Percentiles rank a stretch among this genome's conserved stretches.
phyloP scores from a whole-genome alignment of 768 basidiomycete genomes.

The Leccinellum rugosiceps region DNA sequence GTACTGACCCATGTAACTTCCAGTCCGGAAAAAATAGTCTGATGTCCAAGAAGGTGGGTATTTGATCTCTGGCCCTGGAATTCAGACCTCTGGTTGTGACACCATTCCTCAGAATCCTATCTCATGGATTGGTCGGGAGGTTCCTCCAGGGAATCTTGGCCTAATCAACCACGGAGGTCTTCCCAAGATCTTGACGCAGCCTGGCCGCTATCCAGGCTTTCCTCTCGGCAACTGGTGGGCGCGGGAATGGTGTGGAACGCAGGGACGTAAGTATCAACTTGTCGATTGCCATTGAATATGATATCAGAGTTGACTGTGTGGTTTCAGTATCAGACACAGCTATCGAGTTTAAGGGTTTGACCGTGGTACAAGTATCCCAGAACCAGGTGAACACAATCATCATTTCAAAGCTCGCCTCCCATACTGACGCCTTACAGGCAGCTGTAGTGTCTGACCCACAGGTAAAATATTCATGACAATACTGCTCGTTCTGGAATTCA shows the following conservation, averaged over 20 bases:
- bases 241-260: slow-evolving; percentile 64
- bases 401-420: background rate
- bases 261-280: slow-evolving; percentile 49
- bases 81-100: background rate
- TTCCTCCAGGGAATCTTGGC: slow-evolving; percentile 69
- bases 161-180: slow-evolving; percentile 80
- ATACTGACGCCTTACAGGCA: slow-evolving; percentile 29
- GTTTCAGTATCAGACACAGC: slow-evolving; percentile 76
- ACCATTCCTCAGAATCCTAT: slow-evolving; percentile 44
- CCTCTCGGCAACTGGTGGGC: slow-evolving; percentile 87
- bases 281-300: background rate
- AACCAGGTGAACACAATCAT: slow-evolving; percentile 48
- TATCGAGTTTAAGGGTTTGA: slow-evolving; percentile 75
- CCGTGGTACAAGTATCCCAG: slow-evolving; percentile 84
- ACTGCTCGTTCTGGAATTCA: background rate
- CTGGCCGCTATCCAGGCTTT: slow-evolving; percentile 75
- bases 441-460: slow-evolving; percentile 77
- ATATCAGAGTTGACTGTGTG: background rate
- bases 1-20: slow-evolving; percentile 4
- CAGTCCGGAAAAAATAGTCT: slow-evolving; percentile 57
- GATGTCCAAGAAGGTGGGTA: slow-evolving; percentile 58
- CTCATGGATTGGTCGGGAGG: slow-evolving; percentile 68
- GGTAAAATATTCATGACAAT: slow-evolving; percentile 20
- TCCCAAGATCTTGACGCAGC: slow-evolving; percentile 69
- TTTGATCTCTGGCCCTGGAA: background rate